Base-by-base conservation (phyloP, 1,284 basidiomycete species). In the Termitomyces sp. region DNA sequence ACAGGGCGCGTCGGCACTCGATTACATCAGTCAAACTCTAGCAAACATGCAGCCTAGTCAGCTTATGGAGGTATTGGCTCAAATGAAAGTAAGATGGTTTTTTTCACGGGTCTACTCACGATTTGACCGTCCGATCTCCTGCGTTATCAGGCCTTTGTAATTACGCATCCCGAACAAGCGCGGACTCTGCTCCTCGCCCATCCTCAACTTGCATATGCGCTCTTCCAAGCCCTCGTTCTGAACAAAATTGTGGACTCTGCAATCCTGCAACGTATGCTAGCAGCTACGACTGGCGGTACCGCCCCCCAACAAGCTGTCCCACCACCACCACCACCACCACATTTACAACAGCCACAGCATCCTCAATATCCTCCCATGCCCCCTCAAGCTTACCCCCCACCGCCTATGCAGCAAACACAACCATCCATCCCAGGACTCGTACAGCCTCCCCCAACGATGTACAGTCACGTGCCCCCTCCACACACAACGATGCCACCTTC, bases 191-290 rank as follows among this genome's bases (percentile, higher is more conserved):
- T 99, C 31, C 74, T 84, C 8, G 76, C 83, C 7, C 88, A 97
- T 63, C 96, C 97, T 13, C 96, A 99, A 71, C 79, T 97, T 14
- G 88, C 93, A 2, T 99, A 98, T 66, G 96, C 96, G 0, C 79
- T 99, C 16, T 98, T 99, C 75, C 96, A 98, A 72, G 91, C 93
- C 0, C 83, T 99, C 64, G 75, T 99, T 5, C 76, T 97, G 54
- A 92, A 97, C 79, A 93, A 96, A 66, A 92, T 99, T 21, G 92
- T 99, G 44, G 95, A 98, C 61, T 83, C 89, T 1, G 80, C 83
- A 1, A 85, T 97, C 47, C 76, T 98, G 2, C 71, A 86, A 73
- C 76, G 83, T 53, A 86, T 88, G 80, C 74, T 85, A 21, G 77
- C 76, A 24, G 76, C 80, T 1, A 71, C 72, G 39, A 61, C 69